Base-by-base conservation (phyloP, 2,329 filamentous ascomycete genomes). In the Penicillium sp. region DNA sequence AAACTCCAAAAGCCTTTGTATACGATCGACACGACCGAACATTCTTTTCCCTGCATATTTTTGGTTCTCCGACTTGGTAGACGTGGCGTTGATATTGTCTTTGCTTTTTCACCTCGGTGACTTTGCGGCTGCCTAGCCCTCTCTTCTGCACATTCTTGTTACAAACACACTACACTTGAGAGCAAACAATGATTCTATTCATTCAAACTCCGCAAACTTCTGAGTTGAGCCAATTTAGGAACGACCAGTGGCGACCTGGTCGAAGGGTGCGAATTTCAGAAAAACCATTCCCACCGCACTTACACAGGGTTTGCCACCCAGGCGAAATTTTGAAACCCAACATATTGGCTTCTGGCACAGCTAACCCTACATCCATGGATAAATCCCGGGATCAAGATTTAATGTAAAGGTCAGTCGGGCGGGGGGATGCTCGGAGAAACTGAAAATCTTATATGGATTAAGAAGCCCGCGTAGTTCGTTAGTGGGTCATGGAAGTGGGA, bases 11-110 rank as follows among this genome's bases (percentile, higher is more conserved):
- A 51, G 48, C 36, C 50, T 56, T 56, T 60, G 59, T 59, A 62
- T 41, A 62, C 54, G 58, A 60, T 64, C 54, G 59, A 60, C 57
- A 58, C 48, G 62, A 62, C 60, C 55, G 56, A 57, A 51, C 27
- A 34, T 40, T 55, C 39, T 41, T 52, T 13, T 51, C 43, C 48
- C 39, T 60, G 51, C 53, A 61, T 61, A 58, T 57, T 53, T 53
- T 49, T 57, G 34, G 34, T 48, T 41, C 43, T 56, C 42, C 53
- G 18, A 53, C 42, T 47, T 56, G 16, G 38, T 45, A 34, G 24
- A 24, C 39, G 34, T 34, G 46, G 46, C 40, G 40, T 29, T 49
- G 34, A 43, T 45, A 41, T 32, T 61, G 53, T 57, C 61, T 43
- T 60, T 56, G 48, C 53, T 44, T 49, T 9, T 31, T 47, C 21